Base-by-base conservation (phyloP, 108 stramenopile species). In the Conticribra guillardii region DNA sequence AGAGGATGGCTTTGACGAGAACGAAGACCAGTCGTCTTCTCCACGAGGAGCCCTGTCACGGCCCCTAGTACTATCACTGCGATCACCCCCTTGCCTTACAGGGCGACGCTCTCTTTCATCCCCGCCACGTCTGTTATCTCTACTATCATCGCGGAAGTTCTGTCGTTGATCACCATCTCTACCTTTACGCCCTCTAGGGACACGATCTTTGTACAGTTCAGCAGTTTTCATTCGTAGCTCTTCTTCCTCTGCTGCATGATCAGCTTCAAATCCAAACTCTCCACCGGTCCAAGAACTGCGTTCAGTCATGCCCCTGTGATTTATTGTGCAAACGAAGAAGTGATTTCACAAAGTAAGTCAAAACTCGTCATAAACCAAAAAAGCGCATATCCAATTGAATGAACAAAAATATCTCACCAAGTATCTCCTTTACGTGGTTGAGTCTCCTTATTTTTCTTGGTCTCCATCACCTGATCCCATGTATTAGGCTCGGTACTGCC, bases 261-360 rank as follows among this genome's bases (percentile, higher is more conserved):
- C 53, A 30, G 60, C 61, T 26, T 67, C 74, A 30, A 78, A 67
- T 0, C 76, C 80, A 49, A 51, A 65, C 19, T 81, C 80, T 27
- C 80, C 80, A 50, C 74, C 74, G 21, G 63, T 54, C 80, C 80
- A 80, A 3, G 79, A 80, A 21, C 65, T 67, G 16, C 79, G 60
- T 41, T 69, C 79, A 11, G 55, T 54, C 41, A 80, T 80, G 15
- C 79, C 79, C 65, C 67, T 50, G 5, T 44, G 46, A 34, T 30
- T 59, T 57, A 54, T 24, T 23, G 56, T 28, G 7, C 9, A 32
- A 1, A 32, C 11, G 56, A 29, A 23, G 2, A 19, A 41, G 4
- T 26, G 24, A 19, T 18, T 28, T n/a, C 57, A 59, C 26, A 9
- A 26, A 59, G 23, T 26, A 5, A 34, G 4, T 34, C 18, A n/a